Conservation (phyloP, 768 basidiomycete species). For the Harrya chromipes region DNA sequence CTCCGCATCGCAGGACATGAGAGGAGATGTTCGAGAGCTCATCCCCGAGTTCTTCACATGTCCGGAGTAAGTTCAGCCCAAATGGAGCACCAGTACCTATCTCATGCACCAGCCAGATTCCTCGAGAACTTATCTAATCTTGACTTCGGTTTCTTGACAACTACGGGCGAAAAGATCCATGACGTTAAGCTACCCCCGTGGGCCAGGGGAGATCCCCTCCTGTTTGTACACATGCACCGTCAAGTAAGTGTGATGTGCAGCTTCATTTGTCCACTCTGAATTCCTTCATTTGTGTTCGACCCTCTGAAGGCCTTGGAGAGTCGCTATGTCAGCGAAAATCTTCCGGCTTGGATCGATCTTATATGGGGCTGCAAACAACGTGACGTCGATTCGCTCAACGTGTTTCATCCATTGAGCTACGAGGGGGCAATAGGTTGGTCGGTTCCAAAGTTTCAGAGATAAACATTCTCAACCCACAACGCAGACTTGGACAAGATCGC, state of each 20-base stretch:
- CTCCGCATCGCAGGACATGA: constrained; percentile 79
- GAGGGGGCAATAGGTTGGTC: constrained; percentile 78
- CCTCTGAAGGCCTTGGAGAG: constrained; percentile 76
- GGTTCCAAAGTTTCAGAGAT: not conserved
- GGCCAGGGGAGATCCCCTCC: constrained; percentile 79
- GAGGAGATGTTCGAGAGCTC: constrained; percentile 91
- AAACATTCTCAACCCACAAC: not conserved
- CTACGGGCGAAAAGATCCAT: constrained; percentile 75
- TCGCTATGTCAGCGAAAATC: constrained; percentile 75
- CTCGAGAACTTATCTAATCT: constrained; percentile 74
- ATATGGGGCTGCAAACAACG: constrained; percentile 90
- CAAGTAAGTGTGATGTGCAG: constrained; percentile 41
- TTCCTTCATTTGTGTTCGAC: not conserved
- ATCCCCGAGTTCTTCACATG: constrained; percentile 88
- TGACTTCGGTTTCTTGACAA: constrained; percentile 76
- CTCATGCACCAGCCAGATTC: constrained; percentile 50
- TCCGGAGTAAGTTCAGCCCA: constrained; percentile 54
- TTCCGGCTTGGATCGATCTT: constrained; percentile 90
- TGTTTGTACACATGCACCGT: constrained; percentile 80
- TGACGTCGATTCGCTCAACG: constrained; percentile 73
- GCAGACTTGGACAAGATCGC: constrained; percentile 84
- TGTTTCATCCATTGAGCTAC: constrained; percentile 91
- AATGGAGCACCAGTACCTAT: not conserved
- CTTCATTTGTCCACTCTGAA: not conserved
- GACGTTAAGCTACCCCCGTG: constrained; percentile 88